These are phyloP conservation scores for Tricholoma sp. DNA, from an alignment of 768 basidiomycete species.

Conservation along the genomic window DNA sequence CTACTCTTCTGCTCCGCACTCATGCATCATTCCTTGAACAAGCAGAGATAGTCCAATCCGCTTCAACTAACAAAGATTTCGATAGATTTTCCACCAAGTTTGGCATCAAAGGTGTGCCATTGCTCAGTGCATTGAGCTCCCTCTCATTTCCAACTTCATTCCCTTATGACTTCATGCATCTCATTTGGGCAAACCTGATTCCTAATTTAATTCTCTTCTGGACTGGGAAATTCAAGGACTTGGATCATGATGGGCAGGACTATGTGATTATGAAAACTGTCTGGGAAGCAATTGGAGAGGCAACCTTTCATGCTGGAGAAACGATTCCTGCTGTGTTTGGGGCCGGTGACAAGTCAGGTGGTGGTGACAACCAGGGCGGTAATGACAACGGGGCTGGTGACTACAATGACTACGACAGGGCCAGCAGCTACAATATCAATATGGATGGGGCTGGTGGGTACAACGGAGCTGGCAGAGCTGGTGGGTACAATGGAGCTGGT, in stretches of 20 bases:
- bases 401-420: too few species aligned
- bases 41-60: constrained; percentile 6
- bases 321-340: constrained; percentile 33
- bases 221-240: constrained; percentile 36
- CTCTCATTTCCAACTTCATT: constrained; percentile 23
- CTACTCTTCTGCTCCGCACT: too few species aligned
- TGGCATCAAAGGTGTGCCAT: constrained; percentile 30
- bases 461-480: too few species aligned
- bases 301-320: constrained; percentile 21
- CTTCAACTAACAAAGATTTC: constrained; percentile 10
- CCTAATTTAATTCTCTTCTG: constrained; percentile 33
- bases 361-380: too few species aligned
- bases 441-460: too few species aligned
- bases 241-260: constrained; percentile 14
- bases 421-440: too few species aligned
- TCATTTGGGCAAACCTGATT: constrained; percentile 39
- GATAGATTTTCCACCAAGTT: constrained; percentile 13
- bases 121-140: constrained; percentile 24
- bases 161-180: constrained; percentile 47
- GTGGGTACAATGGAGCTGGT: too few species aligned
- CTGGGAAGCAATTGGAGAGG: constrained; percentile 15
- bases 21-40: too few species aligned
- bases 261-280: constrained; percentile 22
- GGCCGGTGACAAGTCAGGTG: too few species aligned
- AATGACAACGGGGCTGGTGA: too few species aligned